Percentiles rank a stretch among this genome's conserved stretches.
Conservation (phyloP, 202 grass and related monocot species). For the Panicum virgatum region DNA sequence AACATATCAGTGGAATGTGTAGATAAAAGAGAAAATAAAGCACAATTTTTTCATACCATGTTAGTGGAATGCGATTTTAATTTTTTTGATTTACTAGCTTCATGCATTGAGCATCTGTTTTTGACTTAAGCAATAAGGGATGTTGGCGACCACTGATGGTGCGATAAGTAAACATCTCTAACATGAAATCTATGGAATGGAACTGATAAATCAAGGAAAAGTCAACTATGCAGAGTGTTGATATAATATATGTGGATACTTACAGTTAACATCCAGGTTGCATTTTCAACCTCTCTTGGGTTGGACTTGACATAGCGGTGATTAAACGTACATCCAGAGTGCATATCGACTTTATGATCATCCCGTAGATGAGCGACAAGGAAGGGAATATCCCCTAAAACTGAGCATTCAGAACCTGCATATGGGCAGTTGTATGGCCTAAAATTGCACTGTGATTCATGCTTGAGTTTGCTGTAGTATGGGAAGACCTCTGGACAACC, state of each 20-base stretch:
- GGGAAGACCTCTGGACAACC: slow-evolving; percentile 86
- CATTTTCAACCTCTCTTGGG: slow-evolving; percentile 92
- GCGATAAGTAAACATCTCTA: not conserved
- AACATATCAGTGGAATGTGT: not conserved
- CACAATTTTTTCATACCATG: not conserved
- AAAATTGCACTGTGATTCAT: slow-evolving; percentile 85
- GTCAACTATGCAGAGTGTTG: too few species aligned
- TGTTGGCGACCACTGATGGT: not conserved
- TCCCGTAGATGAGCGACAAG: slow-evolving; percentile 88
- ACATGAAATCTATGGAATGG: not conserved
- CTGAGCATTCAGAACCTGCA: slow-evolving; percentile 84
- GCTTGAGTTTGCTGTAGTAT: slow-evolving; percentile 92
- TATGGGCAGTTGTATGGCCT: slow-evolving; percentile 96
- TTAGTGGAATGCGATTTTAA: not conserved
- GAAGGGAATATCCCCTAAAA: slow-evolving; percentile 72
- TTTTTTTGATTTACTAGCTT: not conserved
- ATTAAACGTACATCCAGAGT: slow-evolving; percentile 90
- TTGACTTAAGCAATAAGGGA: not conserved
- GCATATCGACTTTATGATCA: slow-evolving; percentile 97
- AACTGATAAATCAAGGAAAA: slow-evolving; percentile 23
- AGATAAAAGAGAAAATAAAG: slow-evolving; percentile 1
- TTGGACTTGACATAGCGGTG: slow-evolving; percentile 97
- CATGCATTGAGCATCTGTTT: not conserved
- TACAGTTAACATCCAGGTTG: slow-evolving; percentile 98
- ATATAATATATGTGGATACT: slow-evolving; percentile 38